Percentiles rank a stretch among this genome's conserved stretches.
Evolutionary conservation across 208 protist genomes (phyloP).

Genomic region (Trypanosomatidae sp.): DNA sequence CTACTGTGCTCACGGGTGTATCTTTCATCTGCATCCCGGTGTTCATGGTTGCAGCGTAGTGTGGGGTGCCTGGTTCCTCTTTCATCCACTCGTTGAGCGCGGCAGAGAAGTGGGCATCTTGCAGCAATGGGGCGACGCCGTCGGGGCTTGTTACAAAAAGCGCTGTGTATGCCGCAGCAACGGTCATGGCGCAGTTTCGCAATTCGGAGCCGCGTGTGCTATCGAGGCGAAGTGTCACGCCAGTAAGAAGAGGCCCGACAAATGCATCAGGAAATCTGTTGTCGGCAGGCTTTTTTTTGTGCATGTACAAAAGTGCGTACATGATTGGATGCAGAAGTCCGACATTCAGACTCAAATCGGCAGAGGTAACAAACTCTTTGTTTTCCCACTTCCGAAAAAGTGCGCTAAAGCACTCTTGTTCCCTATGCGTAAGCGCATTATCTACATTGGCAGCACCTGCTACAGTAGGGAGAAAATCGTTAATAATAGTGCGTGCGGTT

Average conservation of each 20-base stretch:
- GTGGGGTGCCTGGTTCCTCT: conserved; percentile 13
- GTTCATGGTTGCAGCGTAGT: background rate
- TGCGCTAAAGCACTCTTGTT: conserved; percentile 11
- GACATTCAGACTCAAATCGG: conserved; percentile 34
- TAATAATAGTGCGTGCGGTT: conserved; percentile 9
- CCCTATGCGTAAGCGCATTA: background rate
- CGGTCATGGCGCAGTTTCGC: conserved; percentile 26
- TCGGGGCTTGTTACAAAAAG: conserved; percentile 36
- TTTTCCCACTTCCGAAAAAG: conserved; percentile 39
- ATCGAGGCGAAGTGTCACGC: conserved; percentile 46
- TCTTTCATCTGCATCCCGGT: background rate
- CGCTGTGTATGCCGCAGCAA: conserved; percentile 36
- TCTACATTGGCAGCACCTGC: background rate
- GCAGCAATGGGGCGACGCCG: conserved; percentile 20
- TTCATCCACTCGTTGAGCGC: conserved; percentile 31
- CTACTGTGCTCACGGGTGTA: background rate
- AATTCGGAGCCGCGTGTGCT: conserved; percentile 30
- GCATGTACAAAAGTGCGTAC: conserved; percentile 52
- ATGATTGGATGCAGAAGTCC: conserved; percentile 53
- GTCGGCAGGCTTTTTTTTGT: conserved; percentile 7
- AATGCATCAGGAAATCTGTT: conserved; percentile 28
- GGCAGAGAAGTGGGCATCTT: conserved; percentile 27
- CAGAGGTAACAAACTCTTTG: conserved; percentile 38
- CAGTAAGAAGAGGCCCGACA: conserved; percentile 40
- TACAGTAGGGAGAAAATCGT: conserved; percentile 11